Evolutionary conservation across 139 green algal genomes (phyloP), one percentile per base, ranked within the genome.

Genomic region (Chlorella sp.): DNA sequence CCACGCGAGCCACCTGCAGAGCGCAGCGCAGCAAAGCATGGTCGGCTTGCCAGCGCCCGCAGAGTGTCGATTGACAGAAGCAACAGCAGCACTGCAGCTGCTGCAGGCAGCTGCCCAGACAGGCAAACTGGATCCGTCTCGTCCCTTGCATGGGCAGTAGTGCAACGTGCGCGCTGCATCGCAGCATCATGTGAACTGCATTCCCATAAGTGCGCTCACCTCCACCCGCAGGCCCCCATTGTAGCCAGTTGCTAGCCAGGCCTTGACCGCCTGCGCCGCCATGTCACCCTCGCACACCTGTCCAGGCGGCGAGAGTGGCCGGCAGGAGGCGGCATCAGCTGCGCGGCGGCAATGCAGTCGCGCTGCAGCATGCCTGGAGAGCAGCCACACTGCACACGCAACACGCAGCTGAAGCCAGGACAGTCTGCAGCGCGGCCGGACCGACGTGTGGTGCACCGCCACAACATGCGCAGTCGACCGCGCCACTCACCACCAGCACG

Each of bases 401-500:
- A 41, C 11, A 73, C 32, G n/a, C 17, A 73, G 16, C 65, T n/a
- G n/a, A 73, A 67, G 12, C 12, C 21, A 26, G 44, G n/a, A n/a
- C n/a, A n/a, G n/a, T n/a, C n/a, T n/a, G n/a, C n/a, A n/a, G n/a
- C n/a, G n/a, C n/a, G n/a, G n/a, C n/a, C n/a, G n/a, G n/a, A n/a
- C n/a, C n/a, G n/a, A n/a, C n/a, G n/a, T n/a, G n/a, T n/a, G n/a
- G n/a, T n/a, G n/a, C n/a, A n/a, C n/a, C n/a, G n/a, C n/a, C n/a
- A n/a, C n/a, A n/a, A n/a, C n/a, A n/a, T n/a, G n/a, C n/a, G n/a
- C n/a, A n/a, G n/a, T n/a, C n/a, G n/a, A n/a, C n/a, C n/a, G n/a
- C n/a, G n/a, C n/a, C n/a, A n/a, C n/a, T 57, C 75, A 97, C 93
- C 92, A 98, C 91, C 20, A 96, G 85, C 30, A 92, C 93, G 44